phyloP scores from a whole-genome alignment of 2,329 filamentous ascomycete species.

The Malbranchea zuffiana region DNA sequence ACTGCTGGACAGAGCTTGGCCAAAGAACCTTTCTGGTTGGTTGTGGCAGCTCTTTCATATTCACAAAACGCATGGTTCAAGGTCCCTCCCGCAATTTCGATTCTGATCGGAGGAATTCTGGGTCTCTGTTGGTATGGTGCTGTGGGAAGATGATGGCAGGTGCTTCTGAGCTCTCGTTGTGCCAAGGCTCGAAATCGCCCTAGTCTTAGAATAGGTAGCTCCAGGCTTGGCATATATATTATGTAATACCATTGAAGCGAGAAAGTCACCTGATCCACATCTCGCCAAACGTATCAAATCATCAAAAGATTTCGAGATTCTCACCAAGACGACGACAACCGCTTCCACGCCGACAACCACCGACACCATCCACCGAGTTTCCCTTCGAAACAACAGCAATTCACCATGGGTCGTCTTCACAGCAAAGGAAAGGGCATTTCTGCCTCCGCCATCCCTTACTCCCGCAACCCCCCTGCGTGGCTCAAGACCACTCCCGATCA shows the following conservation, averaged over 20 bases:
- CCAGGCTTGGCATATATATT: background rate
- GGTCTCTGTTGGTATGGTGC: constrained; percentile 41
- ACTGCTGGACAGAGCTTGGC: constrained; percentile 43
- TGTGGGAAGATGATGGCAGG: constrained; percentile 20
- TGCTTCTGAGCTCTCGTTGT: background rate
- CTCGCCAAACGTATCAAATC: constrained; percentile 5
- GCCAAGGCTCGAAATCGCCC: background rate
- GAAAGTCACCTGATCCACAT: background rate
- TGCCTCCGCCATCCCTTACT: constrained; percentile 91
- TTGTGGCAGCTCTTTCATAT: constrained; percentile 44
- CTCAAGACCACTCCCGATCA: constrained; percentile 98
- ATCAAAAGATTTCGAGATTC: constrained; percentile 3
- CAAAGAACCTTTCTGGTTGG: constrained; percentile 54
- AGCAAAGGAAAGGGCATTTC: constrained; percentile 99
- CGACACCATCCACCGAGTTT: constrained; percentile 7
- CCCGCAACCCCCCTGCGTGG: constrained; percentile 83
- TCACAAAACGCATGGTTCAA: constrained; percentile 41
- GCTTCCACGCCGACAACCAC: constrained; percentile 11
- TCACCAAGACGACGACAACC: constrained; percentile 1
- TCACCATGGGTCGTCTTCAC: constrained; percentile 88
- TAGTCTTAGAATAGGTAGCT: background rate
- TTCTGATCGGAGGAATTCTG: constrained; percentile 38
- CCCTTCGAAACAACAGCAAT: constrained; percentile 5
- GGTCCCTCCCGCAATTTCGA: constrained; percentile 35
- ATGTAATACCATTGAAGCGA: background rate